A percentile compares a stretch with the other conserved stretches of the same genome.
Evolutionary conservation across 805 yeast species (phyloP).

Genomic region (Metschnikowia kunwiensis): DNA sequence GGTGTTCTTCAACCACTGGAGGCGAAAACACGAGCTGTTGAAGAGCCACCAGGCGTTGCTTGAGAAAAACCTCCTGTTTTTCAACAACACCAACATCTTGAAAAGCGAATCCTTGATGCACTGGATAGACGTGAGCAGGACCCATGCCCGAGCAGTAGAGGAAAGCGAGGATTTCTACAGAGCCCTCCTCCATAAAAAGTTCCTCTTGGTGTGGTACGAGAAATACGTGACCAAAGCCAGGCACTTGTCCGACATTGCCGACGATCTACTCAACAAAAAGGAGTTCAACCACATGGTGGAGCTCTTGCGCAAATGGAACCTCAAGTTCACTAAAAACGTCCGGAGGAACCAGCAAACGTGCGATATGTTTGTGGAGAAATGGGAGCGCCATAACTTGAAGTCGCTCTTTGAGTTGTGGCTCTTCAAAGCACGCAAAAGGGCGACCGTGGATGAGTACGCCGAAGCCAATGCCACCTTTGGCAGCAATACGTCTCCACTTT

Average conservation of each 20-base stretch:
- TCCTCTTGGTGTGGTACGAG: constrained; percentile 34
- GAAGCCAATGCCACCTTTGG: constrained; percentile 22
- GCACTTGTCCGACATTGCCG: constrained; percentile 28
- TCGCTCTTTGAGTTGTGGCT: constrained; percentile 40
- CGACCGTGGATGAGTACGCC: constrained; percentile 9
- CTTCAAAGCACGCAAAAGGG: constrained; percentile 22
- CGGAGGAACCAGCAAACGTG: constrained; percentile 36
- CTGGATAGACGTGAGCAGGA: constrained; percentile 10
- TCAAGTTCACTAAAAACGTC: constrained; percentile 31
- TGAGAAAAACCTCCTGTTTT: constrained; percentile 6
- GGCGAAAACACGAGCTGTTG: background rate
- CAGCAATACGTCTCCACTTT: constrained; percentile 34
- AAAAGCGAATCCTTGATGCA: constrained; percentile 9
- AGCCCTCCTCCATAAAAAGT: constrained; percentile 22
- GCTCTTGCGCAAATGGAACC: constrained; percentile 33
- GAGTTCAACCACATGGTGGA: constrained; percentile 28
- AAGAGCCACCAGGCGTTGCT: constrained; percentile 3
- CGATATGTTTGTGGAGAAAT: constrained; percentile 31
- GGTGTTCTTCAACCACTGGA: constrained; percentile 10
- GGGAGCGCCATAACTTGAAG: constrained; percentile 27
- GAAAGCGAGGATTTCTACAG: constrained; percentile 9
- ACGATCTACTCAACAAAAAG: constrained; percentile 27
- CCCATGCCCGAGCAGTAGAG: constrained; percentile 2
- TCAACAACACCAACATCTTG: constrained; percentile 8
- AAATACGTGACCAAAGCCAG: constrained; percentile 23